Evolutionary conservation across 2,329 filamentous ascomycete species (phyloP).

Genomic region (Phaeosphaeria sp.): DNA sequence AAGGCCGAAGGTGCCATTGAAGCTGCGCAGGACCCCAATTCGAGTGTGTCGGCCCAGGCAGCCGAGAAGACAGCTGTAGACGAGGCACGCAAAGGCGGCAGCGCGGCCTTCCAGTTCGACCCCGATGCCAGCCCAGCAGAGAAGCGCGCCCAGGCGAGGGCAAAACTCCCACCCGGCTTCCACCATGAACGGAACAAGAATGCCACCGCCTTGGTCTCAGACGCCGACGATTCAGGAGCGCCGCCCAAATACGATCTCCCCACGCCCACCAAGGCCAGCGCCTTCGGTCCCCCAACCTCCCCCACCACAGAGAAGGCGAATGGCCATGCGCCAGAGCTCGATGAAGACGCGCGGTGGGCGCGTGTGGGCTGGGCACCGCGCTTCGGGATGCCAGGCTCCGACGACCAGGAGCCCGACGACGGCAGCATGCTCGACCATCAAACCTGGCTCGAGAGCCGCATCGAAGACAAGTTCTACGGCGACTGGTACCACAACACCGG

Average conservation of each 20-base stretch:
- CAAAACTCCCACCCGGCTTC: conserved; percentile 69
- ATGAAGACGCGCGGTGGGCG: conserved; percentile 58
- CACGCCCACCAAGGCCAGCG: conserved; percentile 73
- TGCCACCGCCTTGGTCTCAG: conserved; percentile 76
- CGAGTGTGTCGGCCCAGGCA: conserved; percentile 70
- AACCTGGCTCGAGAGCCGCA: conserved; percentile 81
- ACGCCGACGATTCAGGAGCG: conserved; percentile 58
- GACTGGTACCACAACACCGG: conserved; percentile 98
- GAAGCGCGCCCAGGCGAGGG: conserved; percentile 80
- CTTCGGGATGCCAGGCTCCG: conserved; percentile 66
- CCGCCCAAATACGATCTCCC: conserved; percentile 77
- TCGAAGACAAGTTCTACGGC: conserved; percentile 91
- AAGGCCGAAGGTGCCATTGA: conserved; percentile 83
- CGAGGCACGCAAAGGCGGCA: conserved; percentile 79
- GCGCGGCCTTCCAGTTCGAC: conserved; percentile 83
- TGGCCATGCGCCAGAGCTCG: conserved; percentile 62
- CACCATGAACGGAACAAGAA: conserved; percentile 67
- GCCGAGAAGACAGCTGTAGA: conserved; percentile 77
- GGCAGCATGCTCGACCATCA: conserved; percentile 81
- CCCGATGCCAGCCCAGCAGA: conserved; percentile 82
- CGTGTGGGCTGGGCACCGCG: conserved; percentile 86
- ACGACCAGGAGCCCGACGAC: conserved; percentile 64
- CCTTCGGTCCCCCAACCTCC: conserved; percentile 60
- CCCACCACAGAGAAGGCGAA: conserved; percentile 56
- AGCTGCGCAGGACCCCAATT: conserved; percentile 75